Evolutionary conservation across 176 grass and related monocot species (phyloP).

Genomic region (Avena atlantica): DNA sequence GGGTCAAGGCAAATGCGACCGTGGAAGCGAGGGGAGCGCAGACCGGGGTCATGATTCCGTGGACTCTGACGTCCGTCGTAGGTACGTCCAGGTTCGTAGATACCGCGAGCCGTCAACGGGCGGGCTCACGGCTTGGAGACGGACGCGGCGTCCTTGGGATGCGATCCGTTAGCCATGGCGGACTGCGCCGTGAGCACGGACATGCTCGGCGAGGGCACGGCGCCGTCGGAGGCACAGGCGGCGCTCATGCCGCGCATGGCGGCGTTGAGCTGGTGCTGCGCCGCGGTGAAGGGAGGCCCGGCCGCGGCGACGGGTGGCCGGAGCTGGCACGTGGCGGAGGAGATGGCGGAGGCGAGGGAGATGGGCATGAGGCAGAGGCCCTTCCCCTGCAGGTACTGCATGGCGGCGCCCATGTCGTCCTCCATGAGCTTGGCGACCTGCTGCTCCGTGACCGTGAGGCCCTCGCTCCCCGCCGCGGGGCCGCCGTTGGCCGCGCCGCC

Average conservation of each 20-base stretch:
- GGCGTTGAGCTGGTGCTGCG: conserved; percentile 33
- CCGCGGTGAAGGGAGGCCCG: conserved; percentile 4
- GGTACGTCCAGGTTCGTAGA: conserved; percentile 6
- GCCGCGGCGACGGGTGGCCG: conserved; percentile 23
- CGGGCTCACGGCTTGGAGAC: conserved; percentile 49
- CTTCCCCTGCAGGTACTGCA: conserved; percentile 99
- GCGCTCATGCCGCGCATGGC: conserved; percentile 40
- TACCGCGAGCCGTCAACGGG: neutral
- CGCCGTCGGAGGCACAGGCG: conserved; percentile 13
- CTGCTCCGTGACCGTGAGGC: conserved; percentile 89
- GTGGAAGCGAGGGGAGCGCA: neutral
- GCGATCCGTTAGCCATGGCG: conserved; percentile 47
- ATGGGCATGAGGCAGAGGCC: conserved; percentile 98
- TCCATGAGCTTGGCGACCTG: conserved; percentile 98
- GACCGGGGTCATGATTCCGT: neutral
- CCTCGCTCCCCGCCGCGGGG: conserved; percentile 48
- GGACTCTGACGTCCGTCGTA: conserved; percentile 27
- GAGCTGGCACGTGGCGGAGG: conserved; percentile 68
- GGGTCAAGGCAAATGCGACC: neutral
- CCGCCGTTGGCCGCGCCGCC: conserved; percentile 25
- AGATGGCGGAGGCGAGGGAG: conserved; percentile 94
- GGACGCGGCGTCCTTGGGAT: conserved; percentile 54
- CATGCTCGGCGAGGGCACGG: conserved; percentile 54
- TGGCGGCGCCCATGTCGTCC: conserved; percentile 96
- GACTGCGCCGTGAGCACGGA: conserved; percentile 60